Conservation (phyloP, 139 green algal species). For the Chlamydomonas eustigma region DNA sequence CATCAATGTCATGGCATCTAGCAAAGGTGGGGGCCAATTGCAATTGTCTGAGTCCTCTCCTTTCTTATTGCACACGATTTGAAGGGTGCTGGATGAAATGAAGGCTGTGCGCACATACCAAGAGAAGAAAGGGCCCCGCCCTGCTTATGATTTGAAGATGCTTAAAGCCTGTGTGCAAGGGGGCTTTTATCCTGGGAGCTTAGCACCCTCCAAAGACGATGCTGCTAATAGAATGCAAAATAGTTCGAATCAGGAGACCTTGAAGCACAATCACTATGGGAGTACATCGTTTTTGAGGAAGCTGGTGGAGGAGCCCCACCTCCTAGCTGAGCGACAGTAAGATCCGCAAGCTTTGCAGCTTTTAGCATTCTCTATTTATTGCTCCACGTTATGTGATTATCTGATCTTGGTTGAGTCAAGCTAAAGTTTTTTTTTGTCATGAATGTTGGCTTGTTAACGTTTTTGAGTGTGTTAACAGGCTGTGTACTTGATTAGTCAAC, state of each 20-base stretch:
- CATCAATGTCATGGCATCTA: background rate
- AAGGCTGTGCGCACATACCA: background rate
- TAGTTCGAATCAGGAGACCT: too few species aligned
- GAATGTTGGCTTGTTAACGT: too few species aligned
- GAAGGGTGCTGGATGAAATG: slow-evolving; percentile 7
- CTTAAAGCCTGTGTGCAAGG: background rate
- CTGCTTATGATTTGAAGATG: background rate
- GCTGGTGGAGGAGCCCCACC: background rate
- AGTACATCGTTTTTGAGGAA: background rate
- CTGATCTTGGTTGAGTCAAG: too few species aligned
- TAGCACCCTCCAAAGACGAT: background rate
- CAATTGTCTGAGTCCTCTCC: background rate
- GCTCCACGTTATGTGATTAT: too few species aligned
- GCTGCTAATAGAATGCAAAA: too few species aligned
- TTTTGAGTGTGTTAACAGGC: too few species aligned
- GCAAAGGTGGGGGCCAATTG: background rate
- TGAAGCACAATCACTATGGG: slow-evolving; percentile 6
- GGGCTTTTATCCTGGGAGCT: background rate
- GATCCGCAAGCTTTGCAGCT: too few species aligned
- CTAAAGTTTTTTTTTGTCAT: too few species aligned
- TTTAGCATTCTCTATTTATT: too few species aligned
- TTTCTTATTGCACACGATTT: background rate
- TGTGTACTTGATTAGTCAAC: too few species aligned
- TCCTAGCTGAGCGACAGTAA: too few species aligned
- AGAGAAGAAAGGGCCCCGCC: background rate